Percentiles rank a stretch among this genome's conserved stretches.
phyloP scores from a whole-genome alignment of 2,329 filamentous ascomycete genomes.

The Neoscytalidium dimidiatum region DNA sequence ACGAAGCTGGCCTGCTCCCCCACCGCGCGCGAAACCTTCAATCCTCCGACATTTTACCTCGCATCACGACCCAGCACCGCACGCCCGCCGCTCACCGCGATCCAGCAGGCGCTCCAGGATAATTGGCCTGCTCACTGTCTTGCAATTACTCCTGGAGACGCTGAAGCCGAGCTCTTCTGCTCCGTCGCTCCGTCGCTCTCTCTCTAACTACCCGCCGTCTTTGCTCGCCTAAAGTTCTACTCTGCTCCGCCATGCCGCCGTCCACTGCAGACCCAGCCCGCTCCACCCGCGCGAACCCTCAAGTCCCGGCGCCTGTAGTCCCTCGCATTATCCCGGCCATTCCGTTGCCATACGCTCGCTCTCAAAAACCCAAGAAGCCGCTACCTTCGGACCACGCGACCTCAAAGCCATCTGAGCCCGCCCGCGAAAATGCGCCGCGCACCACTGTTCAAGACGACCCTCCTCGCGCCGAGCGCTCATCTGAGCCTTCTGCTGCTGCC shows the following conservation, averaged over 20 bases:
- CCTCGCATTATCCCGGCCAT: conserved; percentile 41
- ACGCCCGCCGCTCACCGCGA: conserved; percentile 19
- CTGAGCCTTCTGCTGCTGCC: neutral
- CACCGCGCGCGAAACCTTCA: conserved; percentile 18
- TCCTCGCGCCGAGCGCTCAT: neutral
- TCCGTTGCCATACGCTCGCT: conserved; percentile 36
- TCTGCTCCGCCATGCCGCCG: conserved; percentile 30
- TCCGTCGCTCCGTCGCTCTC: conserved; percentile 14
- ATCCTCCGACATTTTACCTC: conserved; percentile 16
- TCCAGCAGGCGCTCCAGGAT: conserved; percentile 42
- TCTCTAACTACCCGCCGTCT: neutral
- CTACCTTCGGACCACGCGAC: neutral
- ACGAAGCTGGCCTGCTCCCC: conserved; percentile 14
- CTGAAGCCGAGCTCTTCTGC: conserved; percentile 24
- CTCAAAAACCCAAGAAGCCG: conserved; percentile 19
- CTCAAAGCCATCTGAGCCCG: neutral
- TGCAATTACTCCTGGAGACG: conserved; percentile 46
- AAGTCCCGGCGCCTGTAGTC: conserved; percentile 27
- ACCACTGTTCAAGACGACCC: neutral
- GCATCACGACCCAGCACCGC: neutral
- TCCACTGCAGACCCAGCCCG: conserved; percentile 29
- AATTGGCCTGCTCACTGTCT: conserved; percentile 34
- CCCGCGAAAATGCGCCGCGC: conserved; percentile 4
- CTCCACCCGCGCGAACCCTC: conserved; percentile 26
- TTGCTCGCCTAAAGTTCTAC: neutral